A percentile compares a stretch with the other conserved stretches of the same genome.
These are phyloP conservation scores for Neonectria punicea DNA, from an alignment of 2,329 filamentous ascomycete genomes.

Conservation along the genomic window DNA sequence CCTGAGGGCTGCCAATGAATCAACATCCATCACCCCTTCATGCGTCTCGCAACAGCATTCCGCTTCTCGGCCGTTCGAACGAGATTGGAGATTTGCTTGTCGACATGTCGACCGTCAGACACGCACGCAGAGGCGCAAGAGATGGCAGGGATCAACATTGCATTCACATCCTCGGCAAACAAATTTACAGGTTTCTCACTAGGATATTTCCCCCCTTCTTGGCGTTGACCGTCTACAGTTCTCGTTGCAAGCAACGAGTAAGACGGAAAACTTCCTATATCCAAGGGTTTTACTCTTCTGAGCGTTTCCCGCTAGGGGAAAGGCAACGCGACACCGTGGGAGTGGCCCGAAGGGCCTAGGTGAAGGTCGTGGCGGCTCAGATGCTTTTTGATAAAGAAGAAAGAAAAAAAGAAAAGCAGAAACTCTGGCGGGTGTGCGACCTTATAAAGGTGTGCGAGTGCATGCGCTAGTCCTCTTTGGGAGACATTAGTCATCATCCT, in stretches of 20 bases:
- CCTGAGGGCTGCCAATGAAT: too few species aligned
- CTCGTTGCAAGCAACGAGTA: conserved; percentile 49
- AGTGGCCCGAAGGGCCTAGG: conserved; percentile 47
- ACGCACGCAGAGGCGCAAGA: too few species aligned
- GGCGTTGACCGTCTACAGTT: conserved; percentile 65
- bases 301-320: conserved; percentile 61
- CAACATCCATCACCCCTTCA: too few species aligned
- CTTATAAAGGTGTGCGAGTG: conserved; percentile 38
- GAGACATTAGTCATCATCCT: conserved; percentile 29
- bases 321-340: conserved; percentile 72
- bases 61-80: too few species aligned
- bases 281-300: conserved; percentile 69
- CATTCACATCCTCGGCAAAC: not conserved
- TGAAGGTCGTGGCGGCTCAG: conserved; percentile 74
- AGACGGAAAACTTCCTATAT: conserved; percentile 71
- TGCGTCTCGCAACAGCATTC: too few species aligned
- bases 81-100: too few species aligned
- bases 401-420: conserved; percentile 52
- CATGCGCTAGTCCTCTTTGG: conserved; percentile 37
- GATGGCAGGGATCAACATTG: too few species aligned
- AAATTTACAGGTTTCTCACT: conserved; percentile 28
- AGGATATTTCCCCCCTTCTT: conserved; percentile 68
- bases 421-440: conserved; percentile 39
- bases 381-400: conserved; percentile 71
- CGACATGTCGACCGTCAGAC: too few species aligned